Evolutionary conservation across 2,329 filamentous ascomycete genomes (phyloP).

Genomic region (Cercospora sp.): DNA sequence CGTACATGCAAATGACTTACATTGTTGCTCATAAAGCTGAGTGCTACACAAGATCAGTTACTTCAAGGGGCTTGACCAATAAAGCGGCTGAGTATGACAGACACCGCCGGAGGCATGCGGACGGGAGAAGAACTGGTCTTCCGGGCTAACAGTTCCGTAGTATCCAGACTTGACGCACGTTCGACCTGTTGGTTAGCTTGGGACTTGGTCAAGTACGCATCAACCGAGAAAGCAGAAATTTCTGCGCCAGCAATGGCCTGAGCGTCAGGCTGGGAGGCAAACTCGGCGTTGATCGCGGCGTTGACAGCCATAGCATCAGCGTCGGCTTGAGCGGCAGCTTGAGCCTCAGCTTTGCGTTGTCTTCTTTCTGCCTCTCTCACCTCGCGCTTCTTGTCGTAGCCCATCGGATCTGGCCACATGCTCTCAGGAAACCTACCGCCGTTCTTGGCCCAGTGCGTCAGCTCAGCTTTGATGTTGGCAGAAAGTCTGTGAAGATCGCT

Average conservation of each 20-base stretch:
- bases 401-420: constrained; percentile 15
- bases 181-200: neutral
- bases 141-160: neutral
- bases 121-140: neutral
- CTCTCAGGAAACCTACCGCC: constrained; percentile 3
- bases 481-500: constrained; percentile 4
- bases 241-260: neutral
- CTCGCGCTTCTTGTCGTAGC: neutral
- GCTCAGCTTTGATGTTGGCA: constrained; percentile 7
- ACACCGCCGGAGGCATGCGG: neutral
- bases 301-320: neutral
- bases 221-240: neutral
- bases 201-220: neutral
- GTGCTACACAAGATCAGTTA: neutral
- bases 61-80: neutral
- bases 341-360: neutral
- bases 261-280: neutral
- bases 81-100: neutral
- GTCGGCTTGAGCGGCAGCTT: neutral
- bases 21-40: neutral
- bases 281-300: neutral
- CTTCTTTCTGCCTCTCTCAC: neutral
- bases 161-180: neutral
- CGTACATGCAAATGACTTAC: neutral
- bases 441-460: constrained; percentile 6